These are phyloP conservation scores for Xylariaceae sp. DNA, from an alignment of 2,329 filamentous ascomycete species.

Conservation along the genomic window DNA sequence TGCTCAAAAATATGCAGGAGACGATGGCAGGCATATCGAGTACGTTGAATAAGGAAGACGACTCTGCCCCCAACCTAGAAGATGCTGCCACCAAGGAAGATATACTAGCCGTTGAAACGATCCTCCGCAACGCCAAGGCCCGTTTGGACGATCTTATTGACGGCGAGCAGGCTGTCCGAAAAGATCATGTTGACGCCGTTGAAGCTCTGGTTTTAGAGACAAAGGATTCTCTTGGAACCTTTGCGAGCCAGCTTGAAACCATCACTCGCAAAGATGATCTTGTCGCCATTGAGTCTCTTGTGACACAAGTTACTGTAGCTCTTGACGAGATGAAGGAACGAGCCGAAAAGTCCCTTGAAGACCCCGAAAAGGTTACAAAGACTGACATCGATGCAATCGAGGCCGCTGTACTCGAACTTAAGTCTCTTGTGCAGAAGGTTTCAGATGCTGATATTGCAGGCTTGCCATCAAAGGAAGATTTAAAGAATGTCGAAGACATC, in stretches of 20 bases:
- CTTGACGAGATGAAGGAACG: constrained; percentile 76
- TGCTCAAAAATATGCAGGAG: constrained; percentile 53
- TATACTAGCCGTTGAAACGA: constrained; percentile 86
- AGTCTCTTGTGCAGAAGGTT: constrained; percentile 75
- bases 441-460: constrained; percentile 77
- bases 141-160: constrained; percentile 82
- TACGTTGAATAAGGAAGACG: constrained; percentile 33
- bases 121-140: constrained; percentile 87
- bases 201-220: constrained; percentile 73
- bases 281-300: constrained; percentile 74
- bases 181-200: constrained; percentile 69
- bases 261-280: constrained; percentile 81
- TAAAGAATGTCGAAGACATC: constrained; percentile 70
- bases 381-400: constrained; percentile 82
- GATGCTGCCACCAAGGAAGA: constrained; percentile 78
- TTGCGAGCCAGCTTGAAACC: constrained; percentile 71
- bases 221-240: constrained; percentile 71
- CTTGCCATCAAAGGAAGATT: constrained; percentile 77
- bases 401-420: constrained; percentile 83
- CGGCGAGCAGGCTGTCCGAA: constrained; percentile 71
- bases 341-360: constrained; percentile 58
- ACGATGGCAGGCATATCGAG: constrained; percentile 43
- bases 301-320: constrained; percentile 75
- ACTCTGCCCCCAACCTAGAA: constrained; percentile 34
- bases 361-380: constrained; percentile 74